Conservation (phyloP, 495 filamentous ascomycete genomes). For the Penicillium verhagenii region DNA sequence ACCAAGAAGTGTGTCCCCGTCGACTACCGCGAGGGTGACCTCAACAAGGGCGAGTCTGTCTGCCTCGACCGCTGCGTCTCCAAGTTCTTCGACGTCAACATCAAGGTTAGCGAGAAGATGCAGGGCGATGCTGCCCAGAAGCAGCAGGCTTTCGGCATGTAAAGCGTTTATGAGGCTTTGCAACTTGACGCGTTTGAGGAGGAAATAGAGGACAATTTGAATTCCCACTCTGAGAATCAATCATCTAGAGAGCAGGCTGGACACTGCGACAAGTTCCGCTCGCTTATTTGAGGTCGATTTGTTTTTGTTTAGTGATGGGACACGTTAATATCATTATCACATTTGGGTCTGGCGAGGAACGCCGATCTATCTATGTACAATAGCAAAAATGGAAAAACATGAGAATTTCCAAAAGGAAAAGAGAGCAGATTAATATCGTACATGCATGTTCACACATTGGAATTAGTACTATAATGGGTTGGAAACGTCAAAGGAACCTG, state of each 20-base stretch:
- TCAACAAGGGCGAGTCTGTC: slow-evolving; percentile 97
- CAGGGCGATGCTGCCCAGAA: slow-evolving; percentile 59
- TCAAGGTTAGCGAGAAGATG: slow-evolving; percentile 88
- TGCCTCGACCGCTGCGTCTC: slow-evolving; percentile 94
- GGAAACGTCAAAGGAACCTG: neutral
- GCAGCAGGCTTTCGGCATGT: slow-evolving; percentile 55
- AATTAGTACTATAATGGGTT: slow-evolving; percentile 8
- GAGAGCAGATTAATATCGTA: slow-evolving; percentile 20
- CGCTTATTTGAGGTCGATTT: neutral
- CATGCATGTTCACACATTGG: slow-evolving; percentile 9
- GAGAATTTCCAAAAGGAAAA: slow-evolving; percentile 6
- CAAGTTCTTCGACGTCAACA: slow-evolving; percentile 98
- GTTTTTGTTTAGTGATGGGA: slow-evolving; percentile 17
- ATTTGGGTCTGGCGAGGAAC: slow-evolving; percentile 15
- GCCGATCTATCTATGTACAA: slow-evolving; percentile 31
- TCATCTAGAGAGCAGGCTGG: slow-evolving; percentile 1
- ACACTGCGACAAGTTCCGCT: neutral
- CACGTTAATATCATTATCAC: slow-evolving; percentile 26
- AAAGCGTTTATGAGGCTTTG: slow-evolving; percentile 22
- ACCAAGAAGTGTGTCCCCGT: slow-evolving; percentile 86
- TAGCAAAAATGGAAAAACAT: slow-evolving; percentile 22
- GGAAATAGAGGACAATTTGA: neutral
- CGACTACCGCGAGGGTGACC: slow-evolving; percentile 89
- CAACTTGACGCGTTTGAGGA: neutral
- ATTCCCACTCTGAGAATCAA: neutral